These are phyloP conservation scores for Calonectria pseudoreteaudii DNA, from an alignment of 2,329 filamentous ascomycete genomes.

Conservation along the genomic window DNA sequence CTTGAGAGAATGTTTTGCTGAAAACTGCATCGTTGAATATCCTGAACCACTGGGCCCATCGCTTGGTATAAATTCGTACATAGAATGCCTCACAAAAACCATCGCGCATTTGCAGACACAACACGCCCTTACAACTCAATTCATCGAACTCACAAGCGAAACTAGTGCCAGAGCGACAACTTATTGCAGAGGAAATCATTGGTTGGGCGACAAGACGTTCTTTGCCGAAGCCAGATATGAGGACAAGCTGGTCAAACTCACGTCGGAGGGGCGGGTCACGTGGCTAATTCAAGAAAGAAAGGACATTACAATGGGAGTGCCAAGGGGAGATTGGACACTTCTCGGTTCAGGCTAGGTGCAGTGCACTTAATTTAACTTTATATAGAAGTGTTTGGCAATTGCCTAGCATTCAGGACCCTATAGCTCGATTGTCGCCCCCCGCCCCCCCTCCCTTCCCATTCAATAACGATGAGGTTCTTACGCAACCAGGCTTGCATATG, in stretches of 20 bases:
- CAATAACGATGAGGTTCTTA: too few relatives aligned
- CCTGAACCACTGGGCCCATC: neutral
- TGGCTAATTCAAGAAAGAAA: neutral
- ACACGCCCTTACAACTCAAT: neutral
- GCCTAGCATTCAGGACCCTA: too few relatives aligned
- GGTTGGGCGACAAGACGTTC: neutral
- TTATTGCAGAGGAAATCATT: neutral
- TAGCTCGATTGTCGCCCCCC: too few relatives aligned
- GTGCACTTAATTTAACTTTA: too few relatives aligned
- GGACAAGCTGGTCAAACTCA: neutral
- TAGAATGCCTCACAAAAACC: neutral
- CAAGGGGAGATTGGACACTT: neutral
- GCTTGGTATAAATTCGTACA: neutral
- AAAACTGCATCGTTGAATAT: neutral
- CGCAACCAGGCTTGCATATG: too few relatives aligned
- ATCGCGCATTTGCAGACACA: neutral
- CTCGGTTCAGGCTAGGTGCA: neutral
- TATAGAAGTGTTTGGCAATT: too few relatives aligned
- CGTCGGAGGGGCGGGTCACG: neutral
- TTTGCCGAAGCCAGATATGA: neutral
- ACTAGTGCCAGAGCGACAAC: neutral
- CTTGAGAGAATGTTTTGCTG: neutral
- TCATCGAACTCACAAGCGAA: neutral
- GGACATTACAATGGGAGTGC: neutral
- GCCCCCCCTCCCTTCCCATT: too few relatives aligned